Conservation (phyloP, 352 stramenopile genomes). For the Globisporangium heterothallicum region DNA sequence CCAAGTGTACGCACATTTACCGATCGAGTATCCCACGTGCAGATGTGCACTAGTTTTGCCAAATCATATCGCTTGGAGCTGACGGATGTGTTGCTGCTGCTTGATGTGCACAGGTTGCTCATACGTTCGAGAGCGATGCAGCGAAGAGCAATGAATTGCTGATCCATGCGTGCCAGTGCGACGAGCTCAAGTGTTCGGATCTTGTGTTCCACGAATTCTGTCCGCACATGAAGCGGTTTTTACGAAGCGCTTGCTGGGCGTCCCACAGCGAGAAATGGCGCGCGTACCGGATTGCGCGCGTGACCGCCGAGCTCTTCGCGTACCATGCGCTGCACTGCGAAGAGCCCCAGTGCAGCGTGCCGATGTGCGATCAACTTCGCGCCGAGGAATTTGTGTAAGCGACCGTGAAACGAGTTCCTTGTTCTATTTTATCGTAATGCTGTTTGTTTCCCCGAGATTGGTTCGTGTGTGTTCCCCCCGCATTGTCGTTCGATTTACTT, state of each 20-base stretch:
- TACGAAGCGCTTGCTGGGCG: slow-evolving; percentile 62
- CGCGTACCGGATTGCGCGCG: slow-evolving; percentile 32
- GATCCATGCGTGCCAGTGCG: slow-evolving; percentile 55
- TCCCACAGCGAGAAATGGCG: slow-evolving; percentile 57
- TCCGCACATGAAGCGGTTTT: slow-evolving; percentile 57
- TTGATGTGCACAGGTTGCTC: slow-evolving; percentile 27
- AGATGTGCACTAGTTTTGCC: too few relatives aligned
- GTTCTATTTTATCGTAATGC: neutral
- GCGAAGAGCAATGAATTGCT: slow-evolving; percentile 48
- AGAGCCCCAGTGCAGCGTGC: slow-evolving; percentile 29
- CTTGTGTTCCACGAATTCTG: slow-evolving; percentile 37
- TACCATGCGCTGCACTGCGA: slow-evolving; percentile 30
- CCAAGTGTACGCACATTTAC: too few relatives aligned
- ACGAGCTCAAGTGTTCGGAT: slow-evolving; percentile 33
- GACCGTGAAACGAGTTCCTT: neutral
- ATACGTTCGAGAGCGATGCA: slow-evolving; percentile 34
- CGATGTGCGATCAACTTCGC: slow-evolving; percentile 33
- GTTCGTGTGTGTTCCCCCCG: too few relatives aligned
- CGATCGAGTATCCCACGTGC: too few relatives aligned
- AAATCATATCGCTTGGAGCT: too few relatives aligned
- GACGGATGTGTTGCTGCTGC: too few relatives aligned
- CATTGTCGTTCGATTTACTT: too few relatives aligned
- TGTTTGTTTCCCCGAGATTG: neutral
- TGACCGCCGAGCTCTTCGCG: slow-evolving; percentile 28
- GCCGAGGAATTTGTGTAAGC: slow-evolving; percentile 30